Base-by-base conservation (phyloP, 768 basidiomycete genomes). In the Xanthoconium purpureum region DNA sequence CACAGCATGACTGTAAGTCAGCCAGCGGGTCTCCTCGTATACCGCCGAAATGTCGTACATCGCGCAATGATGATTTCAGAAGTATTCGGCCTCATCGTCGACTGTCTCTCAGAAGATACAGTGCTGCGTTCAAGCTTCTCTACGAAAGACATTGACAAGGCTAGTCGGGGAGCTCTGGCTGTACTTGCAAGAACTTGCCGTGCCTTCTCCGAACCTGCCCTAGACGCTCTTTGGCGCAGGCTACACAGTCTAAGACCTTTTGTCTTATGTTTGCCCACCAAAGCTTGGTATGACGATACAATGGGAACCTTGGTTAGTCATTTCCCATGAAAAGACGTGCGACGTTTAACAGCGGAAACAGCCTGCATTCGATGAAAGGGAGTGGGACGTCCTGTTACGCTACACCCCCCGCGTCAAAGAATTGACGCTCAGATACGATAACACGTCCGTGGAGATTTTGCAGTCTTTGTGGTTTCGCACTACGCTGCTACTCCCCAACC, bases 101-200 rank as follows among this genome's bases (percentile, higher is more conserved):
- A 47, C 30, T 32, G 5, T 28, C 35, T 61, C 17, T 44, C 30
- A 18, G 54, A 55, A 50, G 47, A 39, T 11, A 47, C 40, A 4
- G 11, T 39, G 36, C 12, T 8, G 8, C n/a, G 37, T 2, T 0
- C 15, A 11, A 5, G 1, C 8, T 6, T 5, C 20, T 0, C 5
- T 39, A 6, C 12, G 7, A 6, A 5, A 28, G 43, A 47, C n/a
- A 8, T 10, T 24, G 15, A 38, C 6, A 12, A 29, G 29, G 28
- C 36, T 37, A 36, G 37, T 38, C 43, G 39, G 11, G 35, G 18
- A 18, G 46, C 61, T 7, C 47, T 63, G 20, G 53, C 50, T 1
- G 56, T 20, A n/a, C 57, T 63, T 20, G 55, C 61, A 35, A 54
- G 56, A 40, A 62, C 61, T 17, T 59, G 62, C 43, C 57, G 48